A percentile compares a stretch with the other conserved stretches of the same genome.
phyloP scores from a whole-genome alignment of 2,329 filamentous ascomycete genomes.

The Alternaria sp. region DNA sequence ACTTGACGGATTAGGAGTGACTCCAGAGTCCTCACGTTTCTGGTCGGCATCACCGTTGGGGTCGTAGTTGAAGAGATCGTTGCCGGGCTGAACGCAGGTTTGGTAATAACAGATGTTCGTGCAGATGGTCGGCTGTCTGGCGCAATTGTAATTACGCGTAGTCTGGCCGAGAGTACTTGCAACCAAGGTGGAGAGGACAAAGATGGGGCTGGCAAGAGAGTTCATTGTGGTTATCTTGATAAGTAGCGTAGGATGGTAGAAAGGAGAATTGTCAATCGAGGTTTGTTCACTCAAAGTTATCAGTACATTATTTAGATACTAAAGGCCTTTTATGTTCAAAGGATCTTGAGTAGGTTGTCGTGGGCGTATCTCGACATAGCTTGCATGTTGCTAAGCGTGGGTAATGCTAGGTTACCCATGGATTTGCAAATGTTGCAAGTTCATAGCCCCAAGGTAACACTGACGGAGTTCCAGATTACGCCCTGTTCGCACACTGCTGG shows the following conservation, averaged over 20 bases:
- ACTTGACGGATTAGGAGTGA: not conserved
- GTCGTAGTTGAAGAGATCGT: not conserved
- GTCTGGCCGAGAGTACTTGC: not conserved
- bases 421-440: not conserved
- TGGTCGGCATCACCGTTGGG: not conserved
- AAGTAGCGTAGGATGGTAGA: not conserved
- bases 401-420: not conserved
- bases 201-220: not conserved
- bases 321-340: not conserved
- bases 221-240: not conserved
- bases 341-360: not conserved
- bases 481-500: not conserved
- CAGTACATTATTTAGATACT: not conserved
- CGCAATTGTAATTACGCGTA: not conserved
- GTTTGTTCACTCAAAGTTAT: not conserved
- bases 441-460: not conserved
- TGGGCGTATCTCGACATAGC: not conserved
- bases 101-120: not conserved
- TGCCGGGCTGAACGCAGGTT: not conserved
- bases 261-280: not conserved
- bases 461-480: not conserved
- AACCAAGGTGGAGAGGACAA: not conserved
- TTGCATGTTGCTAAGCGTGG: not conserved
- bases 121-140: not conserved
- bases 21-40: not conserved